These are phyloP conservation scores for Phaffia tasmanica DNA, from an alignment of 768 basidiomycete species.

Conservation along the genomic window DNA sequence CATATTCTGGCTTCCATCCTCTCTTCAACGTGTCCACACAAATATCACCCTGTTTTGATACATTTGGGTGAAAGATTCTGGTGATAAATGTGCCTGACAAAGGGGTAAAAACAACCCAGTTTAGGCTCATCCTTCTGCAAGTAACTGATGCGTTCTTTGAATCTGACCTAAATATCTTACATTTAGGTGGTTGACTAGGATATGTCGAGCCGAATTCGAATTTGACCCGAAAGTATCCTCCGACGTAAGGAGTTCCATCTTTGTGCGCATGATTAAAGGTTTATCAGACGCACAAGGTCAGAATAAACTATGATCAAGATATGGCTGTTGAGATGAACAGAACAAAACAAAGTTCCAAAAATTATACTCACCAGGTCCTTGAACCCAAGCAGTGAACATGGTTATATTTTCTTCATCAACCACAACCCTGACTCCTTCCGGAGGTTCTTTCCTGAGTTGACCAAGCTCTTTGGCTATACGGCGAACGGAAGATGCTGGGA, in stretches of 20 bases:
- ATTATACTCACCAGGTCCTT: constrained; percentile 67
- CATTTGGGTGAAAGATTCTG: constrained; percentile 96
- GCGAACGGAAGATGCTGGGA: constrained; percentile 48
- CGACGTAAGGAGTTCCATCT: constrained; percentile 60
- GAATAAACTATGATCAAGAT: background rate
- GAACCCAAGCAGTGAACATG: constrained; percentile 73
- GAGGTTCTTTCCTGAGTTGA: constrained; percentile 68
- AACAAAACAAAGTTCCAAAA: constrained; percentile 1
- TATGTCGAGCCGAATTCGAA: constrained; percentile 91
- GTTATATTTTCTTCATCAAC: constrained; percentile 80
- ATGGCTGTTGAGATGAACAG: background rate
- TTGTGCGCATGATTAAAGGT: constrained; percentile 4
- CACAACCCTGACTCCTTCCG: constrained; percentile 82
- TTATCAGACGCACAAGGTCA: background rate
- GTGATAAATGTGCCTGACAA: constrained; percentile 73
- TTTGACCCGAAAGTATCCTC: constrained; percentile 59
- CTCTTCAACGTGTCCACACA: constrained; percentile 97
- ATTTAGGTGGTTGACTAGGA: constrained; percentile 86
- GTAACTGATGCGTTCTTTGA: background rate
- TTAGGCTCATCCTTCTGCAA: constrained; percentile 8
- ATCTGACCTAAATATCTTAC: constrained; percentile 40
- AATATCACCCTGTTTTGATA: constrained; percentile 78
- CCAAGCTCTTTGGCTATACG: constrained; percentile 76
- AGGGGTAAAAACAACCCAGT: background rate
- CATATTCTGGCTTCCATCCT: constrained; percentile 86